A percentile compares a stretch with the other conserved stretches of the same genome.
Conservation (phyloP, 140 eudicot genomes). For the Anethum foeniculum region DNA sequence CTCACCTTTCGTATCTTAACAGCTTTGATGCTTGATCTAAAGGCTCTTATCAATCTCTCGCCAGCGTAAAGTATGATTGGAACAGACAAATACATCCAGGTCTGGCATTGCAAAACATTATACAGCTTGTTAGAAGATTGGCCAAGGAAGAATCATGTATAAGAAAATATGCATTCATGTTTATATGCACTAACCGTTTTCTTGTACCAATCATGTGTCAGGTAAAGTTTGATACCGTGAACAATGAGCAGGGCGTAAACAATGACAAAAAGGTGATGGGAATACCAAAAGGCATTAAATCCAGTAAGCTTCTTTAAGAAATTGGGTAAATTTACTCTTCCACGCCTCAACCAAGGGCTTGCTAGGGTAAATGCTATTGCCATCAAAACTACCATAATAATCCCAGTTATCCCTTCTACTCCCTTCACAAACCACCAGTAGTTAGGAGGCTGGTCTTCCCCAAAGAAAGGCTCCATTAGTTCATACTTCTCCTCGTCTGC, state of each 20-base stretch:
- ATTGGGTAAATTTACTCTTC: conserved; percentile 26
- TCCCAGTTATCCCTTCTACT: conserved; percentile 50
- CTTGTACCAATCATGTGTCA: conserved; percentile 48
- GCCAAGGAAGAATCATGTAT: background rate
- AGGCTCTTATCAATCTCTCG: conserved; percentile 31
- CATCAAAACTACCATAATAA: conserved; percentile 56
- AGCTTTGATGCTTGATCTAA: conserved; percentile 31
- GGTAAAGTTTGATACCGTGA: conserved; percentile 55
- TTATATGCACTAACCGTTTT: conserved; percentile 41
- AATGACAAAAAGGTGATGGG: conserved; percentile 63
- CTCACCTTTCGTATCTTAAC: conserved; percentile 33
- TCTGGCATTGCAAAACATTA: conserved; percentile 16
- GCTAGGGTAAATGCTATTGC: conserved; percentile 70
- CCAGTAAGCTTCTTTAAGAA: conserved; percentile 40
- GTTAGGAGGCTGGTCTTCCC: conserved; percentile 33
- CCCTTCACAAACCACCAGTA: conserved; percentile 52
- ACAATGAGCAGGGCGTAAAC: conserved; percentile 51
- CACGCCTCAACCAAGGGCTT: conserved; percentile 38
- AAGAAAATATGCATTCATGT: background rate
- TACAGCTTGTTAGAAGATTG: background rate
- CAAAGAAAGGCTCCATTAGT: conserved; percentile 40
- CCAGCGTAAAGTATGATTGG: conserved; percentile 33
- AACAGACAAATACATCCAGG: conserved; percentile 52
- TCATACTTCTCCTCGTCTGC: conserved; percentile 36
- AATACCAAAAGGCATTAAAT: conserved; percentile 73